phyloP scores from a whole-genome alignment of 2,329 filamentous ascomycete species.

The Botryotinia calthae region DNA sequence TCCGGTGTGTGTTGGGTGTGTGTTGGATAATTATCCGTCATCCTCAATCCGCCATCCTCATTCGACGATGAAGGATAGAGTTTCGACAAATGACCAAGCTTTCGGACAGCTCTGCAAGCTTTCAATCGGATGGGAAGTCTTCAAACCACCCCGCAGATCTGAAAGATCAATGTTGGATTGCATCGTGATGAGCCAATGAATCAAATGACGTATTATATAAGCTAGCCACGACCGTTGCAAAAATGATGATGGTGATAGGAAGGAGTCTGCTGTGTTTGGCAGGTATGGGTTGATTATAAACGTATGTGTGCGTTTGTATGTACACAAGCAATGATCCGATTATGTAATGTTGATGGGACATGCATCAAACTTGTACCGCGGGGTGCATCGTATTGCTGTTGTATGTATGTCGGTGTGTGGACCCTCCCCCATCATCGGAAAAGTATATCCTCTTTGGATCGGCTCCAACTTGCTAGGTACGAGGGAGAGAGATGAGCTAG shows the following conservation, averaged over 20 bases:
- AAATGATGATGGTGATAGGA: not conserved
- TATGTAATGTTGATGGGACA: not conserved
- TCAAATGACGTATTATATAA: not conserved
- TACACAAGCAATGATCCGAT: not conserved
- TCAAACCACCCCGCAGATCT: not conserved
- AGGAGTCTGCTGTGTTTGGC: not conserved
- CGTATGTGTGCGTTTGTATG: too few relatives aligned
- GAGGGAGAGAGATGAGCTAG: not conserved
- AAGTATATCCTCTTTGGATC: not conserved
- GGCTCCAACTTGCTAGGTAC: not conserved
- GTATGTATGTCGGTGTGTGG: not conserved
- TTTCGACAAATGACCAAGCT: not conserved
- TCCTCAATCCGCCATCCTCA: not conserved
- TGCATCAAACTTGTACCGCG: not conserved
- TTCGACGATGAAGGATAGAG: not conserved
- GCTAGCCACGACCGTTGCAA: not conserved
- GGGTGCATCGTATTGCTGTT: not conserved
- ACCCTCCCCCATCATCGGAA: not conserved
- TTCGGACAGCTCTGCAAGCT: not conserved
- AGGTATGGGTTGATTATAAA: not conserved
- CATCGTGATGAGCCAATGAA: not conserved
- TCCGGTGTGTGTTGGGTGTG: too few relatives aligned
- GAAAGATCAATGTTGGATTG: not conserved
- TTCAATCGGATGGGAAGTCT: not conserved
- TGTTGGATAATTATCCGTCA: not conserved